Evolutionary conservation across 805 yeast species (phyloP).

Genomic region (Kuraishia capsulata): DNA sequence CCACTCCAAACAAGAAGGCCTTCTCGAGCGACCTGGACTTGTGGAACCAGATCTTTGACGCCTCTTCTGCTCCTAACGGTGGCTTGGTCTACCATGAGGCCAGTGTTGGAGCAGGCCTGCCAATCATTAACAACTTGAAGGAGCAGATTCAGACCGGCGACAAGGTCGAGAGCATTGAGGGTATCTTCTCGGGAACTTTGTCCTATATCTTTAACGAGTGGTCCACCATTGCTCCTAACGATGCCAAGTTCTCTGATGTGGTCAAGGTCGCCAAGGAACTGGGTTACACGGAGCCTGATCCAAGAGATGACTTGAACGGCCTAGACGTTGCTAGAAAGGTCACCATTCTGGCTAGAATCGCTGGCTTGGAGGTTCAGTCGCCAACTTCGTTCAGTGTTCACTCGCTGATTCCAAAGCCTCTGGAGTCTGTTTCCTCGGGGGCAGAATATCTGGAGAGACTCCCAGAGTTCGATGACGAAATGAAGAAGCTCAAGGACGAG

Average conservation of each 20-base stretch:
- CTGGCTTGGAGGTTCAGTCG: constrained; percentile 78
- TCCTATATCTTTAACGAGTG: constrained; percentile 93
- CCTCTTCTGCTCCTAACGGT: constrained; percentile 42
- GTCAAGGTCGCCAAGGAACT: constrained; percentile 80
- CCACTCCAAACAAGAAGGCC: constrained; percentile 98
- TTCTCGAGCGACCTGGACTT: constrained; percentile 67
- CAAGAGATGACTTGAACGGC: constrained; percentile 97
- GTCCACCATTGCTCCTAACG: constrained; percentile 56
- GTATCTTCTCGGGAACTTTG: constrained; percentile 92
- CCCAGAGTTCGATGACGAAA: constrained; percentile 75
- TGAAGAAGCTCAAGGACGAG: constrained; percentile 66
- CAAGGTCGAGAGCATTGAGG: constrained; percentile 84
- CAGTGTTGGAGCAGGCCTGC: constrained; percentile 97
- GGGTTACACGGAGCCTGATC: constrained; percentile 99
- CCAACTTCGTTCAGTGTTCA: constrained; percentile 93
- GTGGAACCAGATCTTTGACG: constrained; percentile 69
- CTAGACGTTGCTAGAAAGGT: constrained; percentile 98
- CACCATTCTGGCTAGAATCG: constrained; percentile 86
- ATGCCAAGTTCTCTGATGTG: constrained; percentile 78
- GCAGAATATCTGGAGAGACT: constrained; percentile 73
- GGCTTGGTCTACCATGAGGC: constrained; percentile 96
- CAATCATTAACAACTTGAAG: constrained; percentile 79
- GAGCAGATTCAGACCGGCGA: constrained; percentile 93
- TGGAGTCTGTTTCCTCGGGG: constrained; percentile 65
- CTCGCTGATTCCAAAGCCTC: constrained; percentile 80